These are phyloP conservation scores for Ottelia alismoides DNA, from an alignment of 106 monocot species.

Conservation along the genomic window DNA sequence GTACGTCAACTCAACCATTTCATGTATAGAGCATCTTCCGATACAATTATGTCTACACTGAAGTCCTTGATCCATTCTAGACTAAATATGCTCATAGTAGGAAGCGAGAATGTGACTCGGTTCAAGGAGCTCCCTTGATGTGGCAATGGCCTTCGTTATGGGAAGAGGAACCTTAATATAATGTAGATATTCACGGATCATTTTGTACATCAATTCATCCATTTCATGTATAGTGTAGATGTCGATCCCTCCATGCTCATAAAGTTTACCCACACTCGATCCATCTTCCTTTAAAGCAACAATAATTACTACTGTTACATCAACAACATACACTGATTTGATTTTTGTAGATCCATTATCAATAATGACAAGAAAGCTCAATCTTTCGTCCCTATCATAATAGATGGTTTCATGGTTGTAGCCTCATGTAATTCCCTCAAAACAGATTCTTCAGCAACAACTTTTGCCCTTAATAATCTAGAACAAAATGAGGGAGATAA, in stretches of 20 bases:
- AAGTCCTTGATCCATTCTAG: conserved; percentile 69
- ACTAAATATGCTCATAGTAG: conserved; percentile 73
- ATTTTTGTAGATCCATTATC: conserved; percentile 89
- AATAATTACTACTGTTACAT: conserved; percentile 82
- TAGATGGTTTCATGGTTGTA: conserved; percentile 75
- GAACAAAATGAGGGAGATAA: too few species aligned
- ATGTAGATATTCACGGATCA: conserved; percentile 83
- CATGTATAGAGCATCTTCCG: conserved; percentile 72
- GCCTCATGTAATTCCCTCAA: conserved; percentile 27
- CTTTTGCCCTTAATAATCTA: too few species aligned
- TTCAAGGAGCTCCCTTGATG: conserved; percentile 78
- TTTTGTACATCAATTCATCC: conserved; percentile 90
- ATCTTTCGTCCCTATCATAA: conserved; percentile 93
- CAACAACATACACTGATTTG: conserved; percentile 92
- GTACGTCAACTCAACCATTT: conserved; percentile 93
- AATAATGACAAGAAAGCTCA: conserved; percentile 77
- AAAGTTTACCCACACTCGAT: conserved; percentile 69
- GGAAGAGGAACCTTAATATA: conserved; percentile 96
- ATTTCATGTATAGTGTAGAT: conserved; percentile 76
- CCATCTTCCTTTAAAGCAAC: conserved; percentile 92
- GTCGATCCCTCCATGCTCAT: conserved; percentile 87
- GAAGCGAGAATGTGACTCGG: conserved; percentile 89
- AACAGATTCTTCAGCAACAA: neutral
- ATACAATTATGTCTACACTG: conserved; percentile 53
- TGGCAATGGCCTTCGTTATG: conserved; percentile 84